Evolutionary conservation across 257 asterid species (phyloP).

Genomic region (Fraxinus americana): DNA sequence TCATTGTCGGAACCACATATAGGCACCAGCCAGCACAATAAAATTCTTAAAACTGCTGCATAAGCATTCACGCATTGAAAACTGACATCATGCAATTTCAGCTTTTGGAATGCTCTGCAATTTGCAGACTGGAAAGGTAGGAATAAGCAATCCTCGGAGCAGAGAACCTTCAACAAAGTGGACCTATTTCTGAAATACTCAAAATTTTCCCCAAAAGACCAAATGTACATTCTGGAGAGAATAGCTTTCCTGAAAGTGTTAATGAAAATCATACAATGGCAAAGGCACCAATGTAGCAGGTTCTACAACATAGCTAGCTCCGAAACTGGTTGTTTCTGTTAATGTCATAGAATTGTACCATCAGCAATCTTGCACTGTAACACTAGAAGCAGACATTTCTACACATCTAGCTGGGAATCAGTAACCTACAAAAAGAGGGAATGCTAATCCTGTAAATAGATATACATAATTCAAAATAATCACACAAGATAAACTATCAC

Average conservation of each 20-base stretch:
- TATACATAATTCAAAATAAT: not conserved
- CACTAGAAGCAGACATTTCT: conserved; percentile 6
- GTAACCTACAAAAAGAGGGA: conserved; percentile 10
- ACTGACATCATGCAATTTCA: not conserved
- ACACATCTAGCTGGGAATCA: not conserved
- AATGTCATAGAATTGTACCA: not conserved
- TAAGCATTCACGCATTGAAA: not conserved
- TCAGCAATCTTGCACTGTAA: conserved; percentile 11
- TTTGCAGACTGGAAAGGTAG: not conserved
- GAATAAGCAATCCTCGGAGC: not conserved
- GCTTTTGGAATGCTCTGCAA: not conserved
- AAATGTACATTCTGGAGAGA: conserved; percentile 1
- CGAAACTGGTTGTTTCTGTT: not conserved
- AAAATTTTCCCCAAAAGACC: not conserved
- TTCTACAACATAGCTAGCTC: not conserved
- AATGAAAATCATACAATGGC: not conserved
- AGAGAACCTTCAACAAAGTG: not conserved
- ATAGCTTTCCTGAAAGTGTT: not conserved
- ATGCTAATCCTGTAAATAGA: conserved; percentile 1
- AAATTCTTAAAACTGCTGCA: not conserved
- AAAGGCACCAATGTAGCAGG: not conserved
- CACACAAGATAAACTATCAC: not conserved
- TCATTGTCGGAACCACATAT: not conserved
- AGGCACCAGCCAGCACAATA: not conserved
- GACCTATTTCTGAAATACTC: not conserved